Evolutionary conservation across 305 asterid species (phyloP).

Genomic region (Nicotiana rustica): DNA sequence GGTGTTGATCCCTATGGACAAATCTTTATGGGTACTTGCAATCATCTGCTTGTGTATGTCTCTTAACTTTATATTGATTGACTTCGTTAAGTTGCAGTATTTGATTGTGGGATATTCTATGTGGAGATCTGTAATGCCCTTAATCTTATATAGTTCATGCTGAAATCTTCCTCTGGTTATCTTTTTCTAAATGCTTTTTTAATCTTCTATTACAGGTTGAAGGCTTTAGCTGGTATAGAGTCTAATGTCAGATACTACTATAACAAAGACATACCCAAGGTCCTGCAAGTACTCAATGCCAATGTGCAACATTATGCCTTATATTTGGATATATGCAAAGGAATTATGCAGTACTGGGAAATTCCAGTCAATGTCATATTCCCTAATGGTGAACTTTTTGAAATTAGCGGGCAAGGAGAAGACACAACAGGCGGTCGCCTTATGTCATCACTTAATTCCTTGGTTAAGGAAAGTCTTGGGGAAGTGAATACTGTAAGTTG

Average conservation of each 20-base stretch:
- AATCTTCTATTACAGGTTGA: constrained; percentile 60
- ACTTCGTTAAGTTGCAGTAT: constrained; percentile 25
- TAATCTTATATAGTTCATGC: constrained; percentile 35
- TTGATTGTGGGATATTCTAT: background rate
- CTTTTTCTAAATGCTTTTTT: constrained; percentile 34
- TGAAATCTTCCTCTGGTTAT: constrained; percentile 39
- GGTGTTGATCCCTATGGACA: constrained; percentile 80
- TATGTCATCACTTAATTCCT: constrained; percentile 35
- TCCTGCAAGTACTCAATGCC: constrained; percentile 60
- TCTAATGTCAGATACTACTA: constrained; percentile 70
- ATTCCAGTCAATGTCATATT: constrained; percentile 50
- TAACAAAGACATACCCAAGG: constrained; percentile 64
- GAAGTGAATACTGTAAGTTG: constrained; percentile 49
- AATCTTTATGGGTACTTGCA: constrained; percentile 80
- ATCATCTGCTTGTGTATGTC: constrained; percentile 95
- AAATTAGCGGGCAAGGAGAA: constrained; percentile 46
- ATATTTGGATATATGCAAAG: constrained; percentile 81
- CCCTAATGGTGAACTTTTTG: constrained; percentile 47
- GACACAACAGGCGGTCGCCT: constrained; percentile 34
- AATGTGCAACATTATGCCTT: constrained; percentile 52
- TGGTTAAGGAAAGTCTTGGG: constrained; percentile 43
- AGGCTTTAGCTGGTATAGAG: constrained; percentile 52
- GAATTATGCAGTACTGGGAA: constrained; percentile 76
- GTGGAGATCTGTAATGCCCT: background rate
- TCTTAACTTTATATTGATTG: constrained; percentile 40